Evolutionary conservation across 768 basidiomycete species (phyloP), one percentile per base, ranked within the genome.

Genomic region (Boletus pseudo-olivaceus): DNA sequence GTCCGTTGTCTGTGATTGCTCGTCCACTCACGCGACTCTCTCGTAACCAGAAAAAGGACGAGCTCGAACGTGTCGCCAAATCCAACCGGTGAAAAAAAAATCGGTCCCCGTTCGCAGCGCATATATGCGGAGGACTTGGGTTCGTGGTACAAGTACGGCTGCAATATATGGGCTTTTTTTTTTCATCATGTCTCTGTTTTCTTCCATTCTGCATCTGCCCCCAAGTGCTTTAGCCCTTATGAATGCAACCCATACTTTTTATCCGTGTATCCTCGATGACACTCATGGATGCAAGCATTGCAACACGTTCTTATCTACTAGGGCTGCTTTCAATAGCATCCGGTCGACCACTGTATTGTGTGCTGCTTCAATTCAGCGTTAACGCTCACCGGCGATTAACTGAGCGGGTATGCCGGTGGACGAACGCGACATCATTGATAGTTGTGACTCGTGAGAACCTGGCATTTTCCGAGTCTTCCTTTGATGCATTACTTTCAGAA

Each of bases 41-140:
- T 5, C 54, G 5, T 41, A 34, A 56, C 69, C 27, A 91, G 93
- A 95, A 95, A 91, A 97, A 95, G 81, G 95, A 98, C 76, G 96
- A 99, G 76, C 86, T 99, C 62, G 96, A 99, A 82, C 95, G 96
- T 82, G 97, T 99, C 54, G 97, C 97, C 80, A 98, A 98, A 81
- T 97, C 94, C 76, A 99, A 99, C 82, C 92, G 96, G 84, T 99
- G 84, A 92, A 87, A 63, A 60, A 91, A 85, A 63, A 58, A 9
- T 4, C 7, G 11, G 20, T 15, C 35, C 5, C 34, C n/a, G 32
- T 49, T 27, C 52, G 40, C 33, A 20, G 15, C 45, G 47, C 17
- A 30, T 17, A 29, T 50, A 26, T 44, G 47, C 38, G 49, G 51
- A 47, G 57, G 50, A 48, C 27, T 35, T 46, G 53, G 57, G 53